These are phyloP conservation scores for Hericium alpestre DNA, from an alignment of 768 basidiomycete genomes.

Conservation along the genomic window DNA sequence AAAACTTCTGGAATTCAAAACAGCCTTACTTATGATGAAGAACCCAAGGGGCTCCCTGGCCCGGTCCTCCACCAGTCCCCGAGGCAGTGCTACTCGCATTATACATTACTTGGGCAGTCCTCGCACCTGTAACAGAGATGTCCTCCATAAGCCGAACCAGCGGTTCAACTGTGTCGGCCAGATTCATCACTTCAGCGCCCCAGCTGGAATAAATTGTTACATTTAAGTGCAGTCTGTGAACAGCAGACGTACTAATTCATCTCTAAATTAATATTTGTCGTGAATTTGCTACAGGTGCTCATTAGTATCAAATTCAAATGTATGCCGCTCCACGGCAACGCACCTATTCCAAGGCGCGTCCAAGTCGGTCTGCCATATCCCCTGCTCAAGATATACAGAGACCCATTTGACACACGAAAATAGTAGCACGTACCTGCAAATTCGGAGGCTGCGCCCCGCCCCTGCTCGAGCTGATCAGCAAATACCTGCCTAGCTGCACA, in stretches of 20 bases:
- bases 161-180: not conserved
- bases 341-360: not conserved
- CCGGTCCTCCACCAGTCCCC: not conserved
- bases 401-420: not conserved
- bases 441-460: not conserved
- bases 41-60: not conserved
- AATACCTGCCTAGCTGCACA: not conserved
- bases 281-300: not conserved
- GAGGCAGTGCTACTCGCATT: not conserved
- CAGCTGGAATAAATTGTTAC: not conserved
- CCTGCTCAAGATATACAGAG: not conserved
- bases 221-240: not conserved
- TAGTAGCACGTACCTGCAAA: not conserved
- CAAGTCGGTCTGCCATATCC: not conserved
- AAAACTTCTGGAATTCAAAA: not conserved
- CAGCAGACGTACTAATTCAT: not conserved
- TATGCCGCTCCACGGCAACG: not conserved
- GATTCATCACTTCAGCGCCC: not conserved
- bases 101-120: not conserved
- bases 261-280: not conserved
- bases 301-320: too few species aligned
- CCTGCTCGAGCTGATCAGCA: not conserved
- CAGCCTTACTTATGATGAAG: not conserved
- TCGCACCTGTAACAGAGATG: not conserved
- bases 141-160: not conserved